phyloP scores from a whole-genome alignment of 371 early-diverging fungal genomes.

The Entomophthora muscae region DNA sequence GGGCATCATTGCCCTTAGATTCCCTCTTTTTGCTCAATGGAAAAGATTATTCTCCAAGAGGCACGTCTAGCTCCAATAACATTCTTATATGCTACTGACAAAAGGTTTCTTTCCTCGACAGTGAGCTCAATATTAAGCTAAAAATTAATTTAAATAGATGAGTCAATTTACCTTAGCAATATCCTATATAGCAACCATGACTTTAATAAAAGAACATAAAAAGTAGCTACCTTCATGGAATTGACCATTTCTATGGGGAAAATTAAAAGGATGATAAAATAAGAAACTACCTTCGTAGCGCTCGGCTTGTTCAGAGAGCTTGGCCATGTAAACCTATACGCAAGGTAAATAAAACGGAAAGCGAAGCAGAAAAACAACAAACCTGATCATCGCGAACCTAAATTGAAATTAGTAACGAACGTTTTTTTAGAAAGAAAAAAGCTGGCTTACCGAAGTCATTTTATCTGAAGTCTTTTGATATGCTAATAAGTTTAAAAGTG shows the following conservation, averaged over 20 bases:
- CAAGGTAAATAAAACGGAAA: background rate
- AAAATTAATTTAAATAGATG: background rate
- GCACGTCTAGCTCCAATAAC: conserved; percentile 90
- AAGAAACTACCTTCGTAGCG: conserved; percentile 60
- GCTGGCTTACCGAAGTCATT: background rate
- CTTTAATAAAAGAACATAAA: background rate
- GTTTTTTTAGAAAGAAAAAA: background rate
- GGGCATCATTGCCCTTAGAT: conserved; percentile 42
- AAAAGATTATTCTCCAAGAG: conserved; percentile 90
- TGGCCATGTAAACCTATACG: conserved; percentile 67
- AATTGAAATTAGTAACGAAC: background rate
- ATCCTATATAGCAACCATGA: conserved; percentile 6
- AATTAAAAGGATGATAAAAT: background rate
- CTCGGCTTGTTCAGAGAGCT: conserved; percentile 98
- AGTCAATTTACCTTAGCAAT: conserved; percentile 12
- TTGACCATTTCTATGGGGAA: conserved; percentile 3
- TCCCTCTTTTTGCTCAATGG: conserved; percentile 86
- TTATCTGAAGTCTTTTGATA: background rate
- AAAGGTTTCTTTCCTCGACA: conserved; percentile 82
- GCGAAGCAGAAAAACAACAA: background rate
- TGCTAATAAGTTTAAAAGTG: background rate
- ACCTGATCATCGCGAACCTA: conserved; percentile 2
- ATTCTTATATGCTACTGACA: conserved; percentile 94
- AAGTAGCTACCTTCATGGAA: background rate
- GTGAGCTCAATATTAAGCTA: conserved; percentile 45